These are phyloP conservation scores for Phytophthora sp. DNA, from an alignment of 352 stramenopile genomes.

Conservation along the genomic window DNA sequence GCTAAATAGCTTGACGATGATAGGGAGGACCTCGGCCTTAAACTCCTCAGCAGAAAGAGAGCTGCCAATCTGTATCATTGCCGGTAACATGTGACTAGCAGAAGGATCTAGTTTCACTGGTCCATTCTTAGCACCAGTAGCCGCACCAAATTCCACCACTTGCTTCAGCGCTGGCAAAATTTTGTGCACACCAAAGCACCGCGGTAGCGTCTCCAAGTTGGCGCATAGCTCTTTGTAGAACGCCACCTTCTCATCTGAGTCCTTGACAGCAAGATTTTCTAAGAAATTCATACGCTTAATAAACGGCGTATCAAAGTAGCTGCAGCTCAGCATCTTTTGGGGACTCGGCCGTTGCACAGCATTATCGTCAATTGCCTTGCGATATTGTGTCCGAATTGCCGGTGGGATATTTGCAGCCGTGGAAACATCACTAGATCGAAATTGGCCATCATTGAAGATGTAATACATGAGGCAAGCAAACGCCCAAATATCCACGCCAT, in stretches of 20 bases:
- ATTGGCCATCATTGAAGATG: slow-evolving; percentile 76
- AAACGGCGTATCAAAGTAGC: slow-evolving; percentile 93
- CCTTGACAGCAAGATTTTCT: slow-evolving; percentile 94
- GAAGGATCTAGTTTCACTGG: slow-evolving; percentile 83
- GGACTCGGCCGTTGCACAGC: slow-evolving; percentile 71
- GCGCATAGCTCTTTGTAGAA: slow-evolving; percentile 94
- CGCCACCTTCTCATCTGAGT: slow-evolving; percentile 91
- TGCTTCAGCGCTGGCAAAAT: slow-evolving; percentile 84
- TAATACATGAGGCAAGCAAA: slow-evolving; percentile 84
- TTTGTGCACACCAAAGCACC: slow-evolving; percentile 85
- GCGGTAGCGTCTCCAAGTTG: slow-evolving; percentile 70
- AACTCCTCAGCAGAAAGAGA: slow-evolving; percentile 84
- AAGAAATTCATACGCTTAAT: slow-evolving; percentile 94
- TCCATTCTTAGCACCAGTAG: slow-evolving; percentile 57
- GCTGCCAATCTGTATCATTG: slow-evolving; percentile 87
- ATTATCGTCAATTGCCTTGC: slow-evolving; percentile 85
- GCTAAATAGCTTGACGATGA: slow-evolving; percentile 90
- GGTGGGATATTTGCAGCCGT: slow-evolving; percentile 71
- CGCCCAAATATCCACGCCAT: slow-evolving; percentile 74
- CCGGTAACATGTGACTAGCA: slow-evolving; percentile 87
- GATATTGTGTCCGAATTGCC: slow-evolving; percentile 69
- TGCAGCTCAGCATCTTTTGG: slow-evolving; percentile 88
- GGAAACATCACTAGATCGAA: slow-evolving; percentile 61
- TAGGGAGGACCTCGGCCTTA: slow-evolving; percentile 87
- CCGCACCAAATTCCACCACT: slow-evolving; percentile 82